Conservation (phyloP, 441 rosid genomes). For the Gossypium laxum region DNA sequence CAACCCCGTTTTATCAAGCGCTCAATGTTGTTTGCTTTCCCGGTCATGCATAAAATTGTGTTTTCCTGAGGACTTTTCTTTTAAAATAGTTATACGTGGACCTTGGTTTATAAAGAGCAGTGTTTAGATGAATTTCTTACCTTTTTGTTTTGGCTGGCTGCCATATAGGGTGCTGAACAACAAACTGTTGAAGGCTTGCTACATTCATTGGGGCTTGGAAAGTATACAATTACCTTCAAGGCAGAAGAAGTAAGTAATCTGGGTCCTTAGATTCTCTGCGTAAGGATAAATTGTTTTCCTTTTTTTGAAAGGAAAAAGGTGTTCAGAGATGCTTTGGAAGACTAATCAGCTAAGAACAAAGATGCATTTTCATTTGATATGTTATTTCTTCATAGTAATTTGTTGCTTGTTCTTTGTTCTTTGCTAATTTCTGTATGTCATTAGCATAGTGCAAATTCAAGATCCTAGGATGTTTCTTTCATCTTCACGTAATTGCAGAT, state of each 20-base stretch:
- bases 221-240: constrained; percentile 58
- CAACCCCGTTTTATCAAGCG: background rate
- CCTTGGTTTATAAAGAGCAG: background rate
- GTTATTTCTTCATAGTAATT: background rate
- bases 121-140: background rate
- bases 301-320: background rate
- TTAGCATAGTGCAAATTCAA: background rate
- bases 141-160: background rate
- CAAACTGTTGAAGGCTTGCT: constrained; percentile 61
- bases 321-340: background rate
- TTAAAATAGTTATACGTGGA: background rate
- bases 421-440: background rate
- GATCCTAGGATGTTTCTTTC: background rate
- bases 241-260: constrained; percentile 65
- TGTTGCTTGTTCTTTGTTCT: background rate
- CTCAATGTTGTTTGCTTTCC: background rate
- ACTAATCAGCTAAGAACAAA: background rate
- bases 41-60: background rate
- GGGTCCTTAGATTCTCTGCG: background rate
- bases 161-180: constrained; percentile 46
- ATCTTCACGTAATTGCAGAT: background rate
- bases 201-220: constrained; percentile 62
- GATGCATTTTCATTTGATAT: background rate
- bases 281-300: background rate
- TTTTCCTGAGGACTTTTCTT: background rate